Evolutionary conservation across 2,329 filamentous ascomycete genomes (phyloP).

Genomic region (Dactylellina haptotyla): DNA sequence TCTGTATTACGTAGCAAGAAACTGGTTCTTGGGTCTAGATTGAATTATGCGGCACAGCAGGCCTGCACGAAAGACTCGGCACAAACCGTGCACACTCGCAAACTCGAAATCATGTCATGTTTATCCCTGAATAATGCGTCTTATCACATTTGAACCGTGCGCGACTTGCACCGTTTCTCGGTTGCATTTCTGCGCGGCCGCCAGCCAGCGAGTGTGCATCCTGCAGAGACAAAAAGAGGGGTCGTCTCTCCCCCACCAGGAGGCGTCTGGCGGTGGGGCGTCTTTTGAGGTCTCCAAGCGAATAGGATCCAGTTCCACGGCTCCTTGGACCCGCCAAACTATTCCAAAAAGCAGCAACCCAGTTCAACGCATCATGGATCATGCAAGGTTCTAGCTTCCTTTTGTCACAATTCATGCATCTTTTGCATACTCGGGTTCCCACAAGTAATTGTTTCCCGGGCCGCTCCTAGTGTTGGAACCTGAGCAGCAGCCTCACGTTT

Average conservation of each 20-base stretch:
- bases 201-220: too few relatives aligned
- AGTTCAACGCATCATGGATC: slow-evolving; percentile 50
- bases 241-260: neutral
- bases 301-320: slow-evolving; percentile 52
- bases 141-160: slow-evolving; percentile 13
- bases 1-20: slow-evolving; percentile 25
- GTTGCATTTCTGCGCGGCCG: too few relatives aligned
- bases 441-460: slow-evolving; percentile 54
- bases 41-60: slow-evolving; percentile 5
- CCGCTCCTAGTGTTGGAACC: slow-evolving; percentile 48
- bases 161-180: neutral
- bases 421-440: slow-evolving; percentile 44
- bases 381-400: slow-evolving; percentile 53
- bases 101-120: neutral
- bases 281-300: slow-evolving; percentile 25
- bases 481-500: slow-evolving; percentile 1
- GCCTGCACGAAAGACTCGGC: neutral
- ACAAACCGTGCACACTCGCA: neutral
- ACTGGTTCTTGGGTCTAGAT: slow-evolving; percentile 14
- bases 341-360: slow-evolving; percentile 50
- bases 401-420: slow-evolving; percentile 16
- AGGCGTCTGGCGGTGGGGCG: neutral
- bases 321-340: slow-evolving; percentile 43
- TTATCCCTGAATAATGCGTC: neutral
- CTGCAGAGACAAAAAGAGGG: too few relatives aligned